Evolutionary conservation across 306 rosid species (phyloP).

Genomic region (cucumber (Cucumis sativus)): Cucumber_9930_V3 NC_026656.2:2676001-2676500

Average conservation of each 20-base stretch:
- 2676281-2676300: not conserved
- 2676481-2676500: not conserved
- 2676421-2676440: conserved; percentile 17
- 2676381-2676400: not conserved
- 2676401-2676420: conserved; percentile 12
- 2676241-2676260: not conserved
- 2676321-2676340: no score
- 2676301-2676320: not conserved
- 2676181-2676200: not conserved
- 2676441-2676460: conserved; percentile 11
- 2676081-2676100: no score
- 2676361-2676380: not conserved
- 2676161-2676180: not conserved
- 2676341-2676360: not conserved
- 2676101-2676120: no score
- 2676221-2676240: not conserved
- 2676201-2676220: not conserved
- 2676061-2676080: no score
- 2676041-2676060: not conserved
- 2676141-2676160: not conserved
- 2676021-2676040: not conserved
- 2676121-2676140: not conserved
- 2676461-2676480: not conserved
- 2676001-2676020: not conserved
- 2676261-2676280: not conserved